These are phyloP conservation scores for Hortiboletus flavorubellus DNA, from an alignment of 768 basidiomycete species.

Conservation along the genomic window DNA sequence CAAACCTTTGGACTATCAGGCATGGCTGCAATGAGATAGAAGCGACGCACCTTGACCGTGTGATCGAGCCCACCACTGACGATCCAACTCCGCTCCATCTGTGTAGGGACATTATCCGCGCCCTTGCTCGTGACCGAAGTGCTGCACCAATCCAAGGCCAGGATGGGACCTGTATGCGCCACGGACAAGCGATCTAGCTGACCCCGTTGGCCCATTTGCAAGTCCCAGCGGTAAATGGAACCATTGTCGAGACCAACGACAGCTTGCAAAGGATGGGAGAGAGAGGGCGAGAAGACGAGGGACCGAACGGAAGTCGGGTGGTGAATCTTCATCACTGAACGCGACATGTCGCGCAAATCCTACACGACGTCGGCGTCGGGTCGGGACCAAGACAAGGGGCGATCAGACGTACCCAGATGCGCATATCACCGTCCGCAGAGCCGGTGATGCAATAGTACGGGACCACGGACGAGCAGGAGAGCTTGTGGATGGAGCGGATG, in stretches of 20 bases:
- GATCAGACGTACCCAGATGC: slow-evolving; percentile 62
- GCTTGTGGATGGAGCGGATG: slow-evolving; percentile 64
- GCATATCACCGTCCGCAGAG: slow-evolving; percentile 76
- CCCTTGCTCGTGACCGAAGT: slow-evolving; percentile 24
- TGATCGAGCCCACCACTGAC: slow-evolving; percentile 78
- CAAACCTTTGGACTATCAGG: slow-evolving; percentile 50
- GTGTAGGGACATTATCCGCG: slow-evolving; percentile 13
- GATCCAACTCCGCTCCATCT: slow-evolving; percentile 59
- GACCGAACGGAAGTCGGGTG: slow-evolving; percentile 68
- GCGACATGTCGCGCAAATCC: slow-evolving; percentile 72
- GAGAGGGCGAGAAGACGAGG: slow-evolving; percentile 66
- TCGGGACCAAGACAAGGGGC: background rate
- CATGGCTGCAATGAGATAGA: background rate
- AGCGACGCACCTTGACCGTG: slow-evolving; percentile 59
- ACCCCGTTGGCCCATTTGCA: slow-evolving; percentile 73
- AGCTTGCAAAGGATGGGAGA: slow-evolving; percentile 64
- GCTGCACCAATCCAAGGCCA: slow-evolving; percentile 69
- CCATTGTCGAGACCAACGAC: slow-evolving; percentile 69
- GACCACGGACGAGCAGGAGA: slow-evolving; percentile 65
- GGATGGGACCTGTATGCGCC: slow-evolving; percentile 70
- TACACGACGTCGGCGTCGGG: slow-evolving; percentile 25
- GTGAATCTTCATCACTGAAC: slow-evolving; percentile 66
- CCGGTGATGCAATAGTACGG: slow-evolving; percentile 75
- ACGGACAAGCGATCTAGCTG: slow-evolving; percentile 68
- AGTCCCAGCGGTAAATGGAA: slow-evolving; percentile 74